Conservation (phyloP, 345 rosid species). For the Triadica sebifera region DNA sequence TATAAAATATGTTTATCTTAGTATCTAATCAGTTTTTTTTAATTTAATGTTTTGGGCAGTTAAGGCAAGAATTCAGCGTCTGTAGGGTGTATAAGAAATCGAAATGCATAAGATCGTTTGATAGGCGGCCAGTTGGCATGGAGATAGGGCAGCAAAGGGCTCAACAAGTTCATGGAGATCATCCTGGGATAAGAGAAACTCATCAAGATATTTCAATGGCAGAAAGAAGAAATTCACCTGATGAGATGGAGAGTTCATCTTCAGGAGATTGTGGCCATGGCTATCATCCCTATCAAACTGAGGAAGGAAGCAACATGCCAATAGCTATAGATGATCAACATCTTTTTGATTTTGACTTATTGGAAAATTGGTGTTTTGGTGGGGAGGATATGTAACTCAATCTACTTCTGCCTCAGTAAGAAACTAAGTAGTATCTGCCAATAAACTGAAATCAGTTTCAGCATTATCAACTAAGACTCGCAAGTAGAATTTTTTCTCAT, state of each 20-base stretch:
- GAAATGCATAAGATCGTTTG: constrained; percentile 2
- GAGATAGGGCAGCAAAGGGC: neutral
- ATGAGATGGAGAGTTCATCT: no score
- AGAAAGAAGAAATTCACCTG: neutral
- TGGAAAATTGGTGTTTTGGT: no score
- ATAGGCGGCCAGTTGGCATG: constrained; percentile 35
- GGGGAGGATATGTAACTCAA: no score
- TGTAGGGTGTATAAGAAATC: constrained; percentile 19
- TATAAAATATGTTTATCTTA: neutral
- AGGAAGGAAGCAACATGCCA: no score
- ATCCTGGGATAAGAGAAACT: neutral
- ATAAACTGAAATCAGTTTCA: no score
- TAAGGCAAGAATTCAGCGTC: constrained; percentile 17
- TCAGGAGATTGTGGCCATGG: no score
- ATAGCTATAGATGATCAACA: no score
- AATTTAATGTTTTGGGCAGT: neutral
- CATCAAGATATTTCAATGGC: neutral
- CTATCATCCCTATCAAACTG: no score
- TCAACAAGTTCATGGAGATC: neutral
- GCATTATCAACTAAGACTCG: no score
- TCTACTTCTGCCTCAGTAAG: neutral
- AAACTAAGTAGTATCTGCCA: no score
- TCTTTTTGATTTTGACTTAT: no score
- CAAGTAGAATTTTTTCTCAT: no score
- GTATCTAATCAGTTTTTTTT: neutral